Evolutionary conservation across 225 moss, liverwort and hornwort species (phyloP), one percentile per base, ranked within the genome.

Genomic region (Antitrichia curtipendula): DNA sequence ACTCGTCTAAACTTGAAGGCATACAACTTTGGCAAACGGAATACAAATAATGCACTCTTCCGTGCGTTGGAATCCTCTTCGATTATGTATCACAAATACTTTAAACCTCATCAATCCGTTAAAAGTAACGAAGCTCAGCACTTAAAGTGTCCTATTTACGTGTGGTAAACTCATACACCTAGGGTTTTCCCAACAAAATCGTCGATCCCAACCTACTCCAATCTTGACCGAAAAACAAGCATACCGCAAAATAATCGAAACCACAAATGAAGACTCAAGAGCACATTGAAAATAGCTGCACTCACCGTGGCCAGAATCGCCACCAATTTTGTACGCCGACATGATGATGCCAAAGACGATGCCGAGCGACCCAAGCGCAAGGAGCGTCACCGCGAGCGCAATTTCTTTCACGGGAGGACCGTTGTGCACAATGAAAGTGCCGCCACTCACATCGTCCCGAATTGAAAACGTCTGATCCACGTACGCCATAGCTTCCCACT

Each of bases 331-430:
- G 87, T 96, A 93, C 69, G 90, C 50, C 18, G 96, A 87, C 98
- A 98, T 98, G 78, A 94, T 22, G 12, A 96, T 36, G 9, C 98
- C 96, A 12, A 93, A 92, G 79, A 96, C 45, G 85, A 98, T 96
- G 50, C 98, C 95, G 64, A 94, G 78, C 28, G 92, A 77, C 23
- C 98, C 98, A 71, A 96, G 94, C 75, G 96, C 68, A n/a, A 98
- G 93, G 66, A 98, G 94, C 61, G 96, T 88, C 7, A 98, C 88
- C 41, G 98, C 96, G 47, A 98, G 91, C 86, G 94, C 95, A 90
- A 98, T 98, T 91, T 98, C 98, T 90, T 98, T 98, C 53, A 98
- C 85, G 27, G 98, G 98, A 89, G 95, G 98, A 47, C 96, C 94
- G 83, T 98, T 96, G 91, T 98, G 95, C 58, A 98, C 96, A 61